These are phyloP conservation scores for Mycocentrospora acerina DNA, from an alignment of 2,329 filamentous ascomycete genomes.

Conservation along the genomic window DNA sequence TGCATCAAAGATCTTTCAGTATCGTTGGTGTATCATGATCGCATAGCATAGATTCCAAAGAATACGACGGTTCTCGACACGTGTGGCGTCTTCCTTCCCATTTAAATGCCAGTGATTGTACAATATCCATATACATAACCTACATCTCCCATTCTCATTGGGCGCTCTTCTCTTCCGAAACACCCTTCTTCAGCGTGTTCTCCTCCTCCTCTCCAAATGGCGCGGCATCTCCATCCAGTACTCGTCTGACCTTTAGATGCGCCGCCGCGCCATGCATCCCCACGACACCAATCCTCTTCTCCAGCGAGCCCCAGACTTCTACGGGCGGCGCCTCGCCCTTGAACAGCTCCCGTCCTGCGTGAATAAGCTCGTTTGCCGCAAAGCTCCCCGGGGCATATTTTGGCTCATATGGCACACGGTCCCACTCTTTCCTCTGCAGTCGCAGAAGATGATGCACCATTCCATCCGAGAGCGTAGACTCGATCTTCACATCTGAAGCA, in stretches of 20 bases:
- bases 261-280: constrained; percentile 38
- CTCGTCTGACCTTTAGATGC: constrained; percentile 25
- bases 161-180: no score
- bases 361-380: constrained; percentile 32
- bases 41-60: no score
- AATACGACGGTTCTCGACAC: no score
- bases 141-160: no score
- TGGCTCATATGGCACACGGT: constrained; percentile 36
- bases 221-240: constrained; percentile 21
- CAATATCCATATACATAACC: not conserved
- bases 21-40: no score
- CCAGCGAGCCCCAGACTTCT: constrained; percentile 31
- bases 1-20: no score
- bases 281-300: constrained; percentile 33
- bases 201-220: constrained; percentile 15
- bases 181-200: not conserved
- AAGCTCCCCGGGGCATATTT: constrained; percentile 38
- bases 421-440: constrained; percentile 39
- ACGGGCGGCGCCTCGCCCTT: constrained; percentile 33
- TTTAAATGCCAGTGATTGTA: not conserved
- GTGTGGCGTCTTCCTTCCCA: no score
- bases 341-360: constrained; percentile 34
- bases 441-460: constrained; percentile 37
- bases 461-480: constrained; percentile 25
- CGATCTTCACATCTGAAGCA: constrained; percentile 9